Conservation (phyloP, 768 basidiomycete species). For the Collybia mongolica region DNA sequence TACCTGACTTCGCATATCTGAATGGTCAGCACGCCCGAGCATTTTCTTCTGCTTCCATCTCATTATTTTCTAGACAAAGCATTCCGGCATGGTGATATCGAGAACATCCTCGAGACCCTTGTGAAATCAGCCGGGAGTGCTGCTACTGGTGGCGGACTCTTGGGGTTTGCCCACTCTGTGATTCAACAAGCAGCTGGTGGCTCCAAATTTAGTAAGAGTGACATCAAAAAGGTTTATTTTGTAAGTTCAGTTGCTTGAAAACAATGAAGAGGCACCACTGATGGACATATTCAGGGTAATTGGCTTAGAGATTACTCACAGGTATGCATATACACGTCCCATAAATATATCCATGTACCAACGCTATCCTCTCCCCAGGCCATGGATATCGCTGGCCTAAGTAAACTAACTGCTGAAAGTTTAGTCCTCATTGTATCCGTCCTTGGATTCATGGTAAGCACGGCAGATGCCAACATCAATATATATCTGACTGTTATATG, state of each 20-base stretch:
- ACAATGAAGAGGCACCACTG: neutral
- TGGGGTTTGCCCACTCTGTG: constrained; percentile 50
- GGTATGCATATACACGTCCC: constrained; percentile 22
- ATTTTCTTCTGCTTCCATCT: constrained; percentile 3
- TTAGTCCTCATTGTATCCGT: constrained; percentile 59
- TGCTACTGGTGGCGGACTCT: constrained; percentile 43
- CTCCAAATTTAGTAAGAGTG: constrained; percentile 59
- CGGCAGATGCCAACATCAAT: neutral
- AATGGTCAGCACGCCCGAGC: constrained; percentile 38
- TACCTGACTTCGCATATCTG: constrained; percentile 69
- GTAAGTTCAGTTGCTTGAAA: constrained; percentile 27
- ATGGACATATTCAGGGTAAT: constrained; percentile 43
- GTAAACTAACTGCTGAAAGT: constrained; percentile 63
- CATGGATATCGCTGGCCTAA: constrained; percentile 70
- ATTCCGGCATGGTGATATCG: constrained; percentile 77
- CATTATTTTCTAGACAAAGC: constrained; percentile 50
- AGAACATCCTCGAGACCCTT: constrained; percentile 61
- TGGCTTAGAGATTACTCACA: constrained; percentile 74
- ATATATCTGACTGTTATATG: neutral
- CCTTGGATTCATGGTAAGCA: constrained; percentile 53
- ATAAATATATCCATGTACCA: neutral
- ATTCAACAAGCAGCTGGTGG: constrained; percentile 45
- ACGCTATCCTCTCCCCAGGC: constrained; percentile 33
- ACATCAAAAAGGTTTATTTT: constrained; percentile 70
- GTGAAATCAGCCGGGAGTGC: constrained; percentile 52